phyloP scores from a whole-genome alignment of 176 grass and related monocot species.

The Rhynchospora pubera region DNA sequence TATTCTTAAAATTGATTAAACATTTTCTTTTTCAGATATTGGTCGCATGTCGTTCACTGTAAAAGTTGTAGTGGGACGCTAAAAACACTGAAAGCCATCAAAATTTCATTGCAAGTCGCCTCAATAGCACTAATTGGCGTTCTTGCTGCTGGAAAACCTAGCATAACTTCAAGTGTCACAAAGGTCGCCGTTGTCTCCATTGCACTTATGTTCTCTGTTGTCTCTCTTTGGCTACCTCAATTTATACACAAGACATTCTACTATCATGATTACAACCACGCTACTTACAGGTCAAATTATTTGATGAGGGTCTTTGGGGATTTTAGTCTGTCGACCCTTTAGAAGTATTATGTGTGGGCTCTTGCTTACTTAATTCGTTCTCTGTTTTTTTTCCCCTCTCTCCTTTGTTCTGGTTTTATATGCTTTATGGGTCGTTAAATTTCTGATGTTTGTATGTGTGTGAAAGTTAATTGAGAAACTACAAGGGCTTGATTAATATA shows the following conservation, averaged over 20 bases:
- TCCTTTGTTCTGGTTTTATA: no score
- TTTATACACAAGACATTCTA: constrained; percentile 75
- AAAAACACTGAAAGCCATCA: constrained; percentile 32
- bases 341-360: no score
- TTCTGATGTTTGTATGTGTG: no score
- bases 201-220: constrained; percentile 42
- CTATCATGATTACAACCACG: constrained; percentile 76
- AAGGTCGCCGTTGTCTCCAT: constrained; percentile 12
- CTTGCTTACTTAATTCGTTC: no score
- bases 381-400: no score
- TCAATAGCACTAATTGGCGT: constrained; percentile 36
- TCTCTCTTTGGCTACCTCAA: constrained; percentile 42
- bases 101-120: constrained; percentile 39
- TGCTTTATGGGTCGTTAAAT: no score
- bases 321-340: no score
- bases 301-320: neutral
- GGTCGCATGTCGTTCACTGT: constrained; percentile 72
- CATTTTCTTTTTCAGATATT: constrained; percentile 41
- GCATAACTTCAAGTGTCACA: constrained; percentile 11
- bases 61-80: constrained; percentile 40
- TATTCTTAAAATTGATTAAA: neutral
- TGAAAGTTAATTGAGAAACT: no score
- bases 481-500: no score
- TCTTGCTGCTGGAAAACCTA: constrained; percentile 35
- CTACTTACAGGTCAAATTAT: neutral